A percentile compares a stretch with the other conserved stretches of the same genome.
phyloP scores from a whole-genome alignment of 345 rosid genomes.

The Boechera stricta region DNA sequence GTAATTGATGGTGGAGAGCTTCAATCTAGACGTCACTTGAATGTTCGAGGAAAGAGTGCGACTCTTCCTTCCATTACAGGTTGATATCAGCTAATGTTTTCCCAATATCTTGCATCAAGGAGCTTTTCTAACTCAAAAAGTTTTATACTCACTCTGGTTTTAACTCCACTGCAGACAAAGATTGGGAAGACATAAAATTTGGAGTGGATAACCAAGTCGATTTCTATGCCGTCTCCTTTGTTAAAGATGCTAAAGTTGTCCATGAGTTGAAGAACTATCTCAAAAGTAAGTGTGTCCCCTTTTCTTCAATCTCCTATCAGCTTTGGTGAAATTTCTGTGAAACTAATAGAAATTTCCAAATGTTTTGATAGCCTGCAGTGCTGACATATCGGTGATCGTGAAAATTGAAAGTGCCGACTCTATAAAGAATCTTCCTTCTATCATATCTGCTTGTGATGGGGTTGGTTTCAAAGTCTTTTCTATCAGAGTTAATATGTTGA shows the following conservation, averaged over 20 bases:
- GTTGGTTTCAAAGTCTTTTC: slow-evolving; percentile 54
- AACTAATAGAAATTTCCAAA: slow-evolving; percentile 34
- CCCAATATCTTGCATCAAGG: slow-evolving; percentile 3
- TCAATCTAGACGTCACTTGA: slow-evolving; percentile 95
- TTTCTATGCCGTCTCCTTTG: slow-evolving; percentile 96
- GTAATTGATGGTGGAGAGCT: slow-evolving; percentile 95
- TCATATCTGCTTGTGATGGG: slow-evolving; percentile 93
- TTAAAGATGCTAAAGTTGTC: slow-evolving; percentile 94
- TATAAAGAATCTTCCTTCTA: slow-evolving; percentile 87
- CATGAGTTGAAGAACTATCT: slow-evolving; percentile 87
- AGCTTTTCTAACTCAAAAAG: slow-evolving; percentile 14
- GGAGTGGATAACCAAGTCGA: slow-evolving; percentile 97
- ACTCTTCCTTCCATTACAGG: slow-evolving; percentile 98
- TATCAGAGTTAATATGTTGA: not conserved
- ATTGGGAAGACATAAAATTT: slow-evolving; percentile 98
- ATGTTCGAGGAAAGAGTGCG: slow-evolving; percentile 97
- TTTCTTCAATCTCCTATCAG: not conserved
- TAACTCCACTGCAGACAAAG: slow-evolving; percentile 69
- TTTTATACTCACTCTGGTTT: not conserved
- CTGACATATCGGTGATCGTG: slow-evolving; percentile 79
- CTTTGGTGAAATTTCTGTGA: not conserved
- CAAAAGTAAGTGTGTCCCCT: slow-evolving; percentile 50
- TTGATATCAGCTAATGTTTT: slow-evolving; percentile 36
- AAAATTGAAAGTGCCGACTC: slow-evolving; percentile 98
- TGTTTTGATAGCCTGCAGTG: slow-evolving; percentile 68